These are phyloP conservation scores for Beauveria asiatica DNA, from an alignment of 2,329 filamentous ascomycete species.

Conservation along the genomic window DNA sequence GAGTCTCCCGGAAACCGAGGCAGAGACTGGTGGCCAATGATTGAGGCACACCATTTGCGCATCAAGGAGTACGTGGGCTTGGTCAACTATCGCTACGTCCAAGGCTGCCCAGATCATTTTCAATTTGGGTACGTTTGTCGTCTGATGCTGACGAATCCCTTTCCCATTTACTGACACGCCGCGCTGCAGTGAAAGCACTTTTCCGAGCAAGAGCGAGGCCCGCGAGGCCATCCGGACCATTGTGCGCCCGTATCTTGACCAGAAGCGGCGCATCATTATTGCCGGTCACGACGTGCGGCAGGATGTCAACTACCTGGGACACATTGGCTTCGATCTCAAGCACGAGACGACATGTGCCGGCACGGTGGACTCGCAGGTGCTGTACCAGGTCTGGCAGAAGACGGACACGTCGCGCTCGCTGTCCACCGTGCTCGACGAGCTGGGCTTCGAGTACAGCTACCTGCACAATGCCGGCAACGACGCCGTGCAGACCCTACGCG, in stretches of 20 bases:
- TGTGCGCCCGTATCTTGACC: conserved; percentile 23
- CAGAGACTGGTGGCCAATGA: conserved; percentile 55
- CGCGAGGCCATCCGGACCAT: conserved; percentile 26
- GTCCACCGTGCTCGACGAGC: conserved; percentile 48
- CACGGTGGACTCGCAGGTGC: conserved; percentile 60
- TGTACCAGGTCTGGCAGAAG: conserved; percentile 57
- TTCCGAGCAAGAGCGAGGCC: conserved; percentile 28
- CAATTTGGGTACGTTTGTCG: conserved; percentile 55
- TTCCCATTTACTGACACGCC: not conserved
- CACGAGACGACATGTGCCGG: conserved; percentile 48
- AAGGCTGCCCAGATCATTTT: conserved; percentile 65
- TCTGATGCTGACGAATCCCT: not conserved
- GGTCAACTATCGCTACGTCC: conserved; percentile 59
- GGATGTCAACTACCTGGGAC: conserved; percentile 61
- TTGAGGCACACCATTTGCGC: conserved; percentile 67
- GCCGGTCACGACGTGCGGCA: conserved; percentile 65
- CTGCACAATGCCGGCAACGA: conserved; percentile 90
- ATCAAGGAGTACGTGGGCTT: conserved; percentile 60
- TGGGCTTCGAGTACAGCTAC: conserved; percentile 54
- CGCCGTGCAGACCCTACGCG: conserved; percentile 68
- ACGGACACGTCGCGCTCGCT: conserved; percentile 49
- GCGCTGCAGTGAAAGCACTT: conserved; percentile 31
- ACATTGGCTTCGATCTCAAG: conserved; percentile 54
- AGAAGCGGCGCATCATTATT: conserved; percentile 53
- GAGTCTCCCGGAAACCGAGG: conserved; percentile 54